Evolutionary conservation across 768 basidiomycete genomes (phyloP).

Genomic region (Dacryopinax primogenitus): DNA sequence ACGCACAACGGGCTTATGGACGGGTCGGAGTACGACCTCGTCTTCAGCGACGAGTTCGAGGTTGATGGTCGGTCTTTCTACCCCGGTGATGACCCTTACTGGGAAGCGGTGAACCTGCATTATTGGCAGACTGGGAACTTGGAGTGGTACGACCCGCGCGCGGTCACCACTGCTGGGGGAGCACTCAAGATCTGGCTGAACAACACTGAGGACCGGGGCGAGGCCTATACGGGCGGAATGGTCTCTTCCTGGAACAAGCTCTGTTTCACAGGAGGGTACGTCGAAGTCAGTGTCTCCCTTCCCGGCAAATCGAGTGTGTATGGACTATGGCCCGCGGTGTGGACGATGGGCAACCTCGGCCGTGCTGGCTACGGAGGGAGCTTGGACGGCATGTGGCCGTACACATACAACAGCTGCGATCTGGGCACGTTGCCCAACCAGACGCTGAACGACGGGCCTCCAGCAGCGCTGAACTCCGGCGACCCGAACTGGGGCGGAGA

Average conservation of each 20-base stretch:
- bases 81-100: constrained; percentile 33
- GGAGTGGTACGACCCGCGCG: constrained; percentile 31
- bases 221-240: constrained; percentile 19
- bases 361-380: constrained; percentile 62
- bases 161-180: constrained; percentile 28
- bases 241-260: constrained; percentile 23
- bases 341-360: constrained; percentile 20
- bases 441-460: constrained; percentile 49
- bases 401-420: constrained; percentile 75
- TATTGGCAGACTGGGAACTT: constrained; percentile 26
- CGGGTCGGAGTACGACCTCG: constrained; percentile 24
- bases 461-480: constrained; percentile 47
- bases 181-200: constrained; percentile 25
- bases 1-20: constrained; percentile 25
- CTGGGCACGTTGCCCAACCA: constrained; percentile 83
- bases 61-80: constrained; percentile 25
- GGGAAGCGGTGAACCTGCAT: constrained; percentile 35
- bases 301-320: constrained; percentile 18
- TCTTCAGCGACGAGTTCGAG: constrained; percentile 33
- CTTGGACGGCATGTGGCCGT: constrained; percentile 59
- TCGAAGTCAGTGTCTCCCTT: constrained; percentile 18
- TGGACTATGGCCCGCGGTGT: constrained; percentile 21
- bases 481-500: constrained; percentile 40
- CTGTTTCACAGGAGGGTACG: constrained; percentile 22
- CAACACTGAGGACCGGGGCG: constrained; percentile 18